Evolutionary conservation across 106 monocot genomes (phyloP).

Genomic region (Gastrodia elata): DNA sequence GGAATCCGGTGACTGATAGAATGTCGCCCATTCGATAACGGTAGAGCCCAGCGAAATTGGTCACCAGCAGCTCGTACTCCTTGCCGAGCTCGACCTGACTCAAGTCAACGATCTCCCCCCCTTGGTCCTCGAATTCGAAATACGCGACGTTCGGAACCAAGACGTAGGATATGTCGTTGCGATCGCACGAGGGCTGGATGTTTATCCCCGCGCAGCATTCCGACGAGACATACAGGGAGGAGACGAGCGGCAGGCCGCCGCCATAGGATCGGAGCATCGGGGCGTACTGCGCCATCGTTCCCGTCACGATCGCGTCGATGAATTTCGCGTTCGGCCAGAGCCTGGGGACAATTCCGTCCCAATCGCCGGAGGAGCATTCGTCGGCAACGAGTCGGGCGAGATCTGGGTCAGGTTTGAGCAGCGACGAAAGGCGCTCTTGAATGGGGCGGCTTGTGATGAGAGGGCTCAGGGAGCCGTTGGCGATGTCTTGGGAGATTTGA

Average conservation of each 20-base stretch:
- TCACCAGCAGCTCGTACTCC: constrained; percentile 7
- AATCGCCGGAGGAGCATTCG: background rate
- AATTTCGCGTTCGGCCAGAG: constrained; percentile 6
- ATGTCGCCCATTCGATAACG: constrained; percentile 80
- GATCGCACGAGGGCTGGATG: background rate
- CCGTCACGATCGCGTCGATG: constrained; percentile 3
- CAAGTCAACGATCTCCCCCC: constrained; percentile 8
- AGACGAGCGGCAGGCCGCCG: constrained; percentile 1
- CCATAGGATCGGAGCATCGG: background rate
- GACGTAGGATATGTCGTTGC: constrained; percentile 49
- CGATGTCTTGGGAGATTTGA: constrained; percentile 13
- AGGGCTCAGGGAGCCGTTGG: background rate
- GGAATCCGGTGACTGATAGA: constrained; percentile 56
- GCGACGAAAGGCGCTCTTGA: background rate
- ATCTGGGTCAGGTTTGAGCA: background rate
- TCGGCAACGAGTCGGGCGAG: background rate
- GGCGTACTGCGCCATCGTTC: constrained; percentile 2
- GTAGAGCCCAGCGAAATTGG: constrained; percentile 45
- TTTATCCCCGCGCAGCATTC: constrained; percentile 2
- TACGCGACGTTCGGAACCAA: constrained; percentile 78
- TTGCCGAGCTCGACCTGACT: constrained; percentile 1
- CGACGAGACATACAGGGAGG: background rate
- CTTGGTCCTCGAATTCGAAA: constrained; percentile 51
- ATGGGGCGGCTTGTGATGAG: background rate
- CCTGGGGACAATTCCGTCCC: background rate